A percentile compares a stretch with the other conserved stretches of the same genome.
phyloP scores from a whole-genome alignment of 2,329 filamentous ascomycete genomes.

The Tolypocladium guangdongense region DNA sequence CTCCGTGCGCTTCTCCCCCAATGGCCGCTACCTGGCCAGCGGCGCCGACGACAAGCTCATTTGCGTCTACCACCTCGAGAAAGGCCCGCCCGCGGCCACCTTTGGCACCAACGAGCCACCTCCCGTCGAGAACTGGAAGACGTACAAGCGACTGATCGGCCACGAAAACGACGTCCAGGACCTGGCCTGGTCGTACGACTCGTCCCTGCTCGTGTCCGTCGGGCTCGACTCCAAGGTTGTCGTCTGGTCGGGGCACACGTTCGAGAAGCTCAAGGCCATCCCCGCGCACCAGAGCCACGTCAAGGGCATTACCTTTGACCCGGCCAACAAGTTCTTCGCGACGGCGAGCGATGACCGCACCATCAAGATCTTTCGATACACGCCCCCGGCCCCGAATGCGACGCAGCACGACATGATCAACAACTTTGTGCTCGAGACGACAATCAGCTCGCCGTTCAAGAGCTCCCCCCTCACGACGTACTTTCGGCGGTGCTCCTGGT shows the following conservation, averaged over 20 bases:
- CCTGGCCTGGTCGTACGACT: slow-evolving; percentile 92
- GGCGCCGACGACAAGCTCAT: slow-evolving; percentile 99
- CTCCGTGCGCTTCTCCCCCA: slow-evolving; percentile 91
- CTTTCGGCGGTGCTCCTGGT: slow-evolving; percentile 94
- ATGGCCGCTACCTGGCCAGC: slow-evolving; percentile 88
- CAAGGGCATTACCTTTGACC: slow-evolving; percentile 97
- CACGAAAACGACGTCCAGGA: slow-evolving; percentile 99
- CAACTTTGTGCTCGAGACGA: slow-evolving; percentile 92
- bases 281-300: slow-evolving; percentile 93
- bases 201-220: slow-evolving; percentile 89
- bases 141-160: slow-evolving; percentile 81
- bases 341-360: slow-evolving; percentile 95
- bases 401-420: slow-evolving; percentile 92
- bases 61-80: slow-evolving; percentile 87
- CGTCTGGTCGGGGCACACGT: slow-evolving; percentile 95
- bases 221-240: slow-evolving; percentile 96
- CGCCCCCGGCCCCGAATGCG: slow-evolving; percentile 78
- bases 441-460: slow-evolving; percentile 76
- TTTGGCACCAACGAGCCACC: slow-evolving; percentile 88
- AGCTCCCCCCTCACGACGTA: slow-evolving; percentile 94
- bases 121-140: slow-evolving; percentile 96
- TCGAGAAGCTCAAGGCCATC: slow-evolving; percentile 93
- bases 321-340: slow-evolving; percentile 97
- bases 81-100: slow-evolving; percentile 65
- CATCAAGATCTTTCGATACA: slow-evolving; percentile 95